phyloP scores from a whole-genome alignment of 2,329 filamentous ascomycete genomes.

The Colletotrichum orchidophilum region DNA sequence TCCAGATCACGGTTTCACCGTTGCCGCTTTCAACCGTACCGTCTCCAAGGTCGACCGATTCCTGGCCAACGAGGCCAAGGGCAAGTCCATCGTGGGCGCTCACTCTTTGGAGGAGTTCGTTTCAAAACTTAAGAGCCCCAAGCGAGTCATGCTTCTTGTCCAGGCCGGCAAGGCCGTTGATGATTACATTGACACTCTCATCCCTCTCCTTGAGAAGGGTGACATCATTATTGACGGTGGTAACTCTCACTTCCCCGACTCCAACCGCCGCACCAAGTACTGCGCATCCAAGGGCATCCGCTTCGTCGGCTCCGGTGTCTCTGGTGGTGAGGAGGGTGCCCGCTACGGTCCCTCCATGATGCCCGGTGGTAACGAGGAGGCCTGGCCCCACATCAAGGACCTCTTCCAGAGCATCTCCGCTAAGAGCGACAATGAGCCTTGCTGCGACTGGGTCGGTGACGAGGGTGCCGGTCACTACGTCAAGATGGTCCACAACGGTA shows the following conservation, averaged over 20 bases:
- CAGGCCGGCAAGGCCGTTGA: slow-evolving; percentile 98
- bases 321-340: slow-evolving; percentile 98
- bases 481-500: slow-evolving; percentile 99
- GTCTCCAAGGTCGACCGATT: slow-evolving; percentile 97
- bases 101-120: slow-evolving; percentile 95
- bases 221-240: slow-evolving; percentile 99
- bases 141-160: slow-evolving; percentile 97
- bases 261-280: slow-evolving; percentile 96
- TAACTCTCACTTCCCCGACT: slow-evolving; percentile 99
- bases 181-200: slow-evolving; percentile 96
- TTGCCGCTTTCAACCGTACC: slow-evolving; percentile 98
- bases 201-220: slow-evolving; percentile 82
- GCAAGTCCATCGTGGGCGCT: slow-evolving; percentile 94
- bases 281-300: slow-evolving; percentile 86
- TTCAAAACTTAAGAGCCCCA: slow-evolving; percentile 95
- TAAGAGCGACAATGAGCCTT: slow-evolving; percentile 96
- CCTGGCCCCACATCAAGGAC: slow-evolving; percentile 98
- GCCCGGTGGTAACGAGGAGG: slow-evolving; percentile 98
- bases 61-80: slow-evolving; percentile 90
- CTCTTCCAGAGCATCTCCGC: slow-evolving; percentile 98
- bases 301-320: slow-evolving; percentile 97
- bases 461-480: slow-evolving; percentile 99
- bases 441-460: slow-evolving; percentile 99
- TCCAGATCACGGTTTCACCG: slow-evolving; percentile 81
- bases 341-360: slow-evolving; percentile 97